A percentile compares a stretch with the other conserved stretches of the same genome.
Evolutionary conservation across 768 basidiomycete species (phyloP).

Genomic region (Sutorius australiensis): DNA sequence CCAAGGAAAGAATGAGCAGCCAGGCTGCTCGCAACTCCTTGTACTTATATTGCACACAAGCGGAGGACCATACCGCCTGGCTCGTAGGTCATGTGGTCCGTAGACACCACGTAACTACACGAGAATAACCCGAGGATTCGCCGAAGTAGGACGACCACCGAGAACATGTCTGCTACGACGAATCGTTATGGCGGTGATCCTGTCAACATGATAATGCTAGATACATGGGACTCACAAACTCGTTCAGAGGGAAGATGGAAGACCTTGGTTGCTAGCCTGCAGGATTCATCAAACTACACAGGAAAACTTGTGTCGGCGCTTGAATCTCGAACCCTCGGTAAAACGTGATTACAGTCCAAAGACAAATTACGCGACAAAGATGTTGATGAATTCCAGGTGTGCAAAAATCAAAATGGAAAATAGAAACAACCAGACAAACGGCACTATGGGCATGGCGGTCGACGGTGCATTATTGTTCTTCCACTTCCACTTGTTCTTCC

Average conservation of each 20-base stretch:
- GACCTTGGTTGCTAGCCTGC: too few species aligned
- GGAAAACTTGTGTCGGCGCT: neutral
- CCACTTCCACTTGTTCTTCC: conserved; percentile 28
- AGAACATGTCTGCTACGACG: neutral
- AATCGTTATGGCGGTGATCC: neutral
- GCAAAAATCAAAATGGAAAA: conserved; percentile 1
- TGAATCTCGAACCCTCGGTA: too few species aligned
- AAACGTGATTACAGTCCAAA: conserved; percentile 6
- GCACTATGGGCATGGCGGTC: neutral
- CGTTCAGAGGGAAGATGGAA: neutral
- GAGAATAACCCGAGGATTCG: conserved; percentile 5
- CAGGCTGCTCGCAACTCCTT: neutral
- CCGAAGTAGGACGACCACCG: neutral
- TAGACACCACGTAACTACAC: neutral
- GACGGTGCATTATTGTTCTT: conserved; percentile 29
- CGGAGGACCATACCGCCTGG: neutral
- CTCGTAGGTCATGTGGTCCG: neutral
- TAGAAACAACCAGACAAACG: neutral
- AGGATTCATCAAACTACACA: neutral
- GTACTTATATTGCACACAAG: conserved; percentile 12
- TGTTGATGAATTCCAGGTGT: conserved; percentile 2
- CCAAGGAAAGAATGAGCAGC: neutral
- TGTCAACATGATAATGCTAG: neutral
- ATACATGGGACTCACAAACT: neutral
- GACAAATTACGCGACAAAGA: conserved; percentile 21